Evolutionary conservation across 768 basidiomycete species (phyloP).

Genomic region (Goffeauzyma gilvescens): DNA sequence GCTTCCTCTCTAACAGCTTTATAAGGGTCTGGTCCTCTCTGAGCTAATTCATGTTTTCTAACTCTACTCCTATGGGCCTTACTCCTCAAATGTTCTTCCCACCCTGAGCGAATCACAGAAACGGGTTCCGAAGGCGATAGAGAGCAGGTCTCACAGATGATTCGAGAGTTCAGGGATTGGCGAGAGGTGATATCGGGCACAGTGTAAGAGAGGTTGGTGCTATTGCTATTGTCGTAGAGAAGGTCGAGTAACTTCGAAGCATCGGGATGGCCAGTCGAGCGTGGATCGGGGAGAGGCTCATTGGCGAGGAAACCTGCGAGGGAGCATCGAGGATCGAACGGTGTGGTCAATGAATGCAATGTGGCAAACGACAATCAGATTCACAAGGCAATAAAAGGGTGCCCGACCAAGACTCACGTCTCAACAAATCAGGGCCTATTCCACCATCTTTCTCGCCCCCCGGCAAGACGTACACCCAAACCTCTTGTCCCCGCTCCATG

Average conservation of each 20-base stretch:
- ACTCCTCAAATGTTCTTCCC: conserved; percentile 9
- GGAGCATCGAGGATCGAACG: too few relatives aligned
- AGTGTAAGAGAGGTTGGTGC: background rate
- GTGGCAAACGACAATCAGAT: too few relatives aligned
- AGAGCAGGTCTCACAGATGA: conserved; percentile 19
- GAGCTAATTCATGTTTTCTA: background rate
- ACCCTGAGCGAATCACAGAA: conserved; percentile 7
- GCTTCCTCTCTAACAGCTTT: background rate
- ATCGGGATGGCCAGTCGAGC: conserved; percentile 13
- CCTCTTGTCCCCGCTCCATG: conserved; percentile 18
- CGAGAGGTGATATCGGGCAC: too few relatives aligned
- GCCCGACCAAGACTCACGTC: conserved; percentile 10
- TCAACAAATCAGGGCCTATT: conserved; percentile 46
- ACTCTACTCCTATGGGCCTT: conserved; percentile 8
- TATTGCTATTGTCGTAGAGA: background rate
- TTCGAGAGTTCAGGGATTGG: conserved; percentile 19
- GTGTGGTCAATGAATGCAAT: too few relatives aligned
- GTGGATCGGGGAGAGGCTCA: conserved; percentile 41
- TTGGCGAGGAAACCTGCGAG: conserved; percentile 42
- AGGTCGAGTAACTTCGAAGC: conserved; percentile 11
- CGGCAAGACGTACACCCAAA: conserved; percentile 21
- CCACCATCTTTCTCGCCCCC: conserved; percentile 41
- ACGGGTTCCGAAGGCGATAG: conserved; percentile 11
- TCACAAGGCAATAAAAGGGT: conserved; percentile 41
- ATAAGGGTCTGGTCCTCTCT: background rate